phyloP scores from a whole-genome alignment of 495 filamentous ascomycete species.

The Lasiosphaeria miniovina region DNA sequence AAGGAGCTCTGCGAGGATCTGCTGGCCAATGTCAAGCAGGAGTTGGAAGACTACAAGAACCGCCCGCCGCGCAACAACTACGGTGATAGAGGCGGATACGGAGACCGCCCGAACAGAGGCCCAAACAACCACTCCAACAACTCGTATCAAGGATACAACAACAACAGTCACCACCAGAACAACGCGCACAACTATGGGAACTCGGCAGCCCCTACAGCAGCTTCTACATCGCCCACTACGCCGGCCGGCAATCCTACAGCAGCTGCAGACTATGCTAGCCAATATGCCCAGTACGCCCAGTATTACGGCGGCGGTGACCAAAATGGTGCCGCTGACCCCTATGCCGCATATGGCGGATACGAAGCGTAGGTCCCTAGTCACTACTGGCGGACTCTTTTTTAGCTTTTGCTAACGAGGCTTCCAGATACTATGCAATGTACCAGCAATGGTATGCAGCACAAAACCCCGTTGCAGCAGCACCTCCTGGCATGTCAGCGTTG shows the following conservation, averaged over 20 bases:
- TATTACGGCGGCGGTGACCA: conserved; percentile 76
- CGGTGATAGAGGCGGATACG: conserved; percentile 33
- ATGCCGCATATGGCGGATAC: conserved; percentile 89
- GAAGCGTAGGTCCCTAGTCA: conserved; percentile 41
- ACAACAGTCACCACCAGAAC: conserved; percentile 38
- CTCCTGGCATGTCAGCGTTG: conserved; percentile 47
- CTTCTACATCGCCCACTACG: conserved; percentile 30
- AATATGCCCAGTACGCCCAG: conserved; percentile 63
- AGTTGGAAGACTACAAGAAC: conserved; percentile 87
- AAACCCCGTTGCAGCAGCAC: conserved; percentile 30
- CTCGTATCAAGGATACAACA: conserved; percentile 40
- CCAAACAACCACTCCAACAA: conserved; percentile 27
- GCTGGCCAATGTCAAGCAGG: conserved; percentile 72
- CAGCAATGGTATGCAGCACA: conserved; percentile 61
- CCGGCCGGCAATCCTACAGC: conserved; percentile 36
- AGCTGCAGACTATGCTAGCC: conserved; percentile 63
- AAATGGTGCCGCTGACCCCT: conserved; percentile 74
- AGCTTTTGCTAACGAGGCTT: conserved; percentile 2
- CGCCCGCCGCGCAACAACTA: conserved; percentile 70
- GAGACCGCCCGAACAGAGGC: conserved; percentile 26
- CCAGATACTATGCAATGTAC: conserved; percentile 67
- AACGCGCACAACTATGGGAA: conserved; percentile 35
- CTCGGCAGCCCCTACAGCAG: conserved; percentile 36
- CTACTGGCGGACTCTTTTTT: background rate
- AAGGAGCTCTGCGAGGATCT: conserved; percentile 87